Base-by-base conservation (phyloP, 345 rosid genomes). In the Hirschfeldia incana region DNA sequence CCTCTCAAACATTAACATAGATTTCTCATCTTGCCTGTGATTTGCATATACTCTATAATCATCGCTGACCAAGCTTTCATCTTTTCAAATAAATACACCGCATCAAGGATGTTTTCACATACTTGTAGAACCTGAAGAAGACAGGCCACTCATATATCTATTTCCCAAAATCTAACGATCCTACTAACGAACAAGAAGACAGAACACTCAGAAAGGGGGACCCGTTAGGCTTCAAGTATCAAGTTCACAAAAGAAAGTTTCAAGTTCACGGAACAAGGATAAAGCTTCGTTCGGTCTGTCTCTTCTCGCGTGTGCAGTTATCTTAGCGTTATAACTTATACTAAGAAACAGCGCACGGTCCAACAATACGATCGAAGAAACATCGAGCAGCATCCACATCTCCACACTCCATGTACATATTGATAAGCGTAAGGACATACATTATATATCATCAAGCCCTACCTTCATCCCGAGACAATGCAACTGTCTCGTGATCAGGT, bases 161-260 rank as follows among this genome's bases (percentile, higher is more conserved):
- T 74, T 88, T 88, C 60, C 97, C 97, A 60, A 94, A 83, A 71
- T 89, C 89, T 70, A 94, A 78, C 17, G 94, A 84, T 76, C 98
- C 97, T 49, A 94, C 83, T 73, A 90, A 72, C 58, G 97, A 87
- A 81, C 97, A 94, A 60, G 88, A 92, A 1, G 98, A 89, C 76
- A 94, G 89, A 73, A 83, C 89, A 70, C 97, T 89, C 9, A 92
- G 84, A 82, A 92, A 77, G 0, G 93, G 92, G 44, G 91, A 86
- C 78, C 89, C 93, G 69, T 88, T 85, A 16, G 93, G 97, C 87
- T 65, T 82, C 72, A 88, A 71, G 74, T 83, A 92, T 86, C 49
- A 3, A 39, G 46, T 39, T 88, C 94, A 28, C 86, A 21, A 21
- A 21, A 21, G 21, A 21, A 88, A 71, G 74, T 83, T 90, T 86